Base-by-base conservation (phyloP, 1,284 basidiomycete genomes). In the Volvariella volvacea region DNA sequence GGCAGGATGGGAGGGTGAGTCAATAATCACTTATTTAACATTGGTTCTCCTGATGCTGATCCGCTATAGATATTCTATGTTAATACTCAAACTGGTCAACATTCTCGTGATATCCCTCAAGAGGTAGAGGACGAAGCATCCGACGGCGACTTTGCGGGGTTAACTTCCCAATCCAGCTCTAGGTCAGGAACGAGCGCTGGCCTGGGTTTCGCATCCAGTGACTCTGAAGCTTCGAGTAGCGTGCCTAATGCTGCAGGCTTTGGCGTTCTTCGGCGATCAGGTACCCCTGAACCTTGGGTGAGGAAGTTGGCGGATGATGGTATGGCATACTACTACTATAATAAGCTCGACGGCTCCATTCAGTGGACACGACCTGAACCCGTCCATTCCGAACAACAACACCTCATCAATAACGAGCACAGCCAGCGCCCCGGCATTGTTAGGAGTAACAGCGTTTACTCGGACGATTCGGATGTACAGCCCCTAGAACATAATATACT, bases 71-170 rank as follows among this genome's bases (percentile, higher is more conserved):
- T 97, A 60, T 92, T 85, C 71, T 98, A 96, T 65, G 78, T 91
- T 53, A 98, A 98, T 58, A 88, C 88, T 0, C 77, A 88, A 52
- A 97, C 93, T 1, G 92, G 92, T 30, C 83, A 93, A 58, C 83
- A 80, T 32, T 82, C 91, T 10, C 79, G 81, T 55, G 91, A 97
- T 55, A 67, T 96, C 32, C 94, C 94, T n/a, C 68, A 68, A 37
- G 80, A 86, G 55, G 67, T 72, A 17, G 82, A 84, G 42, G 77
- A 79, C 42, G 78, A 80, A 28, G 62, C 66, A 37, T 73, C 77
- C 1, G 80, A 83, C 47, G 73, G 67, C 22, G 82, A 81, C 50
- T 64, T 83, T 28, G 73, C 73, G 33, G 76, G 74, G 7, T 60
- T 84, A 44, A 67, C 71, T 30, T 76, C 78, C 2, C 76, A 75